phyloP scores from a whole-genome alignment of 768 basidiomycete species.

The Leucogyrophana mollusca region DNA sequence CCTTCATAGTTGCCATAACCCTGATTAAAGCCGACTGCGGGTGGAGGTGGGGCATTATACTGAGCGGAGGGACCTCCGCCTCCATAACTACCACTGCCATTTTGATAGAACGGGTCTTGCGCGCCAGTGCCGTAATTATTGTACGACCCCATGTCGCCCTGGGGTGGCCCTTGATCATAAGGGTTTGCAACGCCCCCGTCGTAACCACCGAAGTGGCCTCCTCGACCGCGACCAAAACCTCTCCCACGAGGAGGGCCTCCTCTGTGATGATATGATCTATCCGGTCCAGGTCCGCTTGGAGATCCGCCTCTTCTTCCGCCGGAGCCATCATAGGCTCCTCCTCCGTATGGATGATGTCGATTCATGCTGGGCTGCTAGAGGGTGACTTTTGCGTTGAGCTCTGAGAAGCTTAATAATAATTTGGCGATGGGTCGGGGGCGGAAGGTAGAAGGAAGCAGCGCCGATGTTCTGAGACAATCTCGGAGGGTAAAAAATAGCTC shows the following conservation, averaged over 20 bases:
- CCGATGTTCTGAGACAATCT: slow-evolving; percentile 16
- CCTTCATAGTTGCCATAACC: slow-evolving; percentile 75
- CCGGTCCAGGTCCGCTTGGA: slow-evolving; percentile 65
- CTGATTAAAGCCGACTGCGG: slow-evolving; percentile 52
- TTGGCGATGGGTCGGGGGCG: slow-evolving; percentile 11
- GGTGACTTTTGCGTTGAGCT: slow-evolving; percentile 18
- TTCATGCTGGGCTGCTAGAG: slow-evolving; percentile 56
- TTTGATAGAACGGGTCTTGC: slow-evolving; percentile 69
- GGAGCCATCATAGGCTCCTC: slow-evolving; percentile 55
- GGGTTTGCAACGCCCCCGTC: slow-evolving; percentile 51
- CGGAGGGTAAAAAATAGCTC: slow-evolving; percentile 22
- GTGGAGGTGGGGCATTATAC: slow-evolving; percentile 44
- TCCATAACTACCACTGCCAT: slow-evolving; percentile 58
- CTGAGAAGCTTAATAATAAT: slow-evolving; percentile 26
- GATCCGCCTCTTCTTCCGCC: slow-evolving; percentile 63
- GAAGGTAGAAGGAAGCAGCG: not conserved
- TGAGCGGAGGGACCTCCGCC: slow-evolving; percentile 49
- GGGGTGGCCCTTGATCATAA: slow-evolving; percentile 67
- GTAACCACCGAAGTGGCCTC: slow-evolving; percentile 52
- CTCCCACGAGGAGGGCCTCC: slow-evolving; percentile 52
- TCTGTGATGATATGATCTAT: slow-evolving; percentile 66
- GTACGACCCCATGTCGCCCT: slow-evolving; percentile 65
- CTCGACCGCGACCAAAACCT: slow-evolving; percentile 54
- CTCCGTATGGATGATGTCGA: slow-evolving; percentile 86
- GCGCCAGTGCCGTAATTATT: slow-evolving; percentile 62